Evolutionary conservation across 352 stramenopile species (phyloP), one percentile per base, ranked within the genome.

Genomic region (Phytophthora cryptogea): DNA sequence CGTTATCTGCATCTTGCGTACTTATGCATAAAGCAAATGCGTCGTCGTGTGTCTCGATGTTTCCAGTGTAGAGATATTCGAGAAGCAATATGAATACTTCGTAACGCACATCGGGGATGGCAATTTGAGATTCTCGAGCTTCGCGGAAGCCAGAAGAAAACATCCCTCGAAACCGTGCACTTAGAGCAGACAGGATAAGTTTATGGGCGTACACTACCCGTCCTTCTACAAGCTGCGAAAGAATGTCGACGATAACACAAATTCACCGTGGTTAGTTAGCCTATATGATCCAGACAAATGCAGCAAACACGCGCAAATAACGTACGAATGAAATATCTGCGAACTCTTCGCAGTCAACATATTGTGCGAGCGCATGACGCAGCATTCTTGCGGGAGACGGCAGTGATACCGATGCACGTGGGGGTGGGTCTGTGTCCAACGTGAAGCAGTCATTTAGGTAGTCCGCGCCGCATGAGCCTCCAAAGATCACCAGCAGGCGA

Each of bases 381-480:
- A 97, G 65, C 44, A 70, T 70, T 54, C 74, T 74, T 31, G 71
- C 64, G 31, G 83, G 91, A 2, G 80, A 94, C 1, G 83, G 71
- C 42, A 92, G 69, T 13, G 81, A 92, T n/a, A 98, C 82, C 35
- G 72, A 76, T 7, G 93, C 86, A 1, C 80, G 66, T 28, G 92
- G 93, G 35, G 86, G 76, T 45, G 94, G 92, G 60, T 99, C 96
- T 7, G 94, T 98, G 65, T 98, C 94, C 14, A 99, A 76, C 39
- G 97, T 84, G 57, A 95, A 97, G 47, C 98, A 96, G 64, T 99
- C 96, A 70, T 95, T 97, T 7, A 98, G 72, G 67, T 98, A 98
- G 42, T 98, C 88, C 54, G 83, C 89, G 8, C 90, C 89, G 47
- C 88, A 97, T 3, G 80, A 95, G 10, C 96, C 94, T 36, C 94